Base-by-base conservation (phyloP, 202 grass and related monocot species). In the Bolboschoenoplectus hybrid region DNA sequence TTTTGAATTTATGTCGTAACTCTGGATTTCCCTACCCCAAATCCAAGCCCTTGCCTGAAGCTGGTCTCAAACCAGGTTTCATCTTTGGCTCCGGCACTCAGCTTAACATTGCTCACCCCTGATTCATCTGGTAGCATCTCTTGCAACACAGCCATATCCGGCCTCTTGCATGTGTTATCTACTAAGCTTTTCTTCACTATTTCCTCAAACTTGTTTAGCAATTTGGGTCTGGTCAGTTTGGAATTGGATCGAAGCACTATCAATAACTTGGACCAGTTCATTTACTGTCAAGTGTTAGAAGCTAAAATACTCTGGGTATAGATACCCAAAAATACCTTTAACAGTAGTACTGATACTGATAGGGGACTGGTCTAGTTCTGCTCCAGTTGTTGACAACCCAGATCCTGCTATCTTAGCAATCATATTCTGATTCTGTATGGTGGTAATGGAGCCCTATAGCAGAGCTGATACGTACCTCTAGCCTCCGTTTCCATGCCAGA, bases 401-500 rank as follows among this genome's bases (percentile, higher is more conserved):
- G 93, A 97, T 78, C 94, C 92, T 14, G 91, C 95, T 36, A 94
- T 92, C 85, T 97, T 94, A 52, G 92, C 92, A 91, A 93, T 90
- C 85, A 91, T 85, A 9, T 12, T 65, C 8, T 91, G 89, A 94
- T 10, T 89, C 88, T 7, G 91, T 95, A 52, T 95, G 91, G 74
- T 93, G 89, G 68, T 93, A 95, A 88, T 95, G 95, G 55, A 97
- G 84, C 9, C 93, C 91, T 79, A 93, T 90, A 34, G 93, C 95
- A 36, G 92, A 85, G 56, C 91, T 89, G 52, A 94, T 91, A 87
- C 90, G 87, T 16, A 82, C 89, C 85, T 97, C 92, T 41, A 97
- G 70, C 88, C 95, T 93, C 81, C 91, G 89, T 80, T 92, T 89
- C 92, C 95, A 97, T 5, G 86, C 74, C 16, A 89, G 89, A 2